A percentile compares a stretch with the other conserved stretches of the same genome.
phyloP scores from a whole-genome alignment of 768 basidiomycete genomes.

The Leucocoprinus birnbaumii region DNA sequence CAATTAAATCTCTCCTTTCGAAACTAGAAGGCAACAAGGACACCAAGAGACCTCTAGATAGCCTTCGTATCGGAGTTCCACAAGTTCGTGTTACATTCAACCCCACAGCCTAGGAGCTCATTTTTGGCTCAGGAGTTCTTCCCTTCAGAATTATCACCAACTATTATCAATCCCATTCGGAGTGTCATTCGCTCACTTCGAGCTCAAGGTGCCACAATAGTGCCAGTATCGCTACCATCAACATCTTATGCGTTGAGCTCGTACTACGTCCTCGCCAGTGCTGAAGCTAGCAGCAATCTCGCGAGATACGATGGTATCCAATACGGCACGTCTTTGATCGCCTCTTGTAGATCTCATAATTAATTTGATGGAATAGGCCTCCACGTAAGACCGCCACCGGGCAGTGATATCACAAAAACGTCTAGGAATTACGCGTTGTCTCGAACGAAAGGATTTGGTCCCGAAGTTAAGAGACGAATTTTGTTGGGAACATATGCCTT shows the following conservation, averaged over 20 bases:
- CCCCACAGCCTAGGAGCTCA: neutral
- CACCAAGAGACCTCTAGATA: constrained; percentile 28
- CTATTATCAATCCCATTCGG: constrained; percentile 44
- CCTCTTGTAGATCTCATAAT: neutral
- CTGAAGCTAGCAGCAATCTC: constrained; percentile 91
- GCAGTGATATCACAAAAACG: constrained; percentile 43
- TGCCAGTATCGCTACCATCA: constrained; percentile 71
- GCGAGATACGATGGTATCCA: constrained; percentile 87
- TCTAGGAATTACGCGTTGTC: constrained; percentile 61
- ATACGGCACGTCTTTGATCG: constrained; percentile 55
- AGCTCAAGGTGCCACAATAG: constrained; percentile 59
- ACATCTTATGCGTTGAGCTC: constrained; percentile 77
- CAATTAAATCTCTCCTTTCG: constrained; percentile 14
- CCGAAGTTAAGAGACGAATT: constrained; percentile 84
- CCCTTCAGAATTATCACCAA: constrained; percentile 56
- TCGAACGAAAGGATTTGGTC: constrained; percentile 72
- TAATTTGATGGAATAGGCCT: constrained; percentile 33
- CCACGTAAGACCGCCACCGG: constrained; percentile 41
- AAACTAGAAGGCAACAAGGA: neutral
- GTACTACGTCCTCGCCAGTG: constrained; percentile 94
- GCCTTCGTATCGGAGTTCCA: constrained; percentile 74
- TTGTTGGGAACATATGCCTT: constrained; percentile 90
- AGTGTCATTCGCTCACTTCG: constrained; percentile 36
- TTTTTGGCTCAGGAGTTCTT: constrained; percentile 66
- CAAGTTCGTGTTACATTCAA: constrained; percentile 36